Evolutionary conservation across 1,139 yeast genomes (phyloP).

Genomic region (Nakaseomyces kungkrabaensis): DNA sequence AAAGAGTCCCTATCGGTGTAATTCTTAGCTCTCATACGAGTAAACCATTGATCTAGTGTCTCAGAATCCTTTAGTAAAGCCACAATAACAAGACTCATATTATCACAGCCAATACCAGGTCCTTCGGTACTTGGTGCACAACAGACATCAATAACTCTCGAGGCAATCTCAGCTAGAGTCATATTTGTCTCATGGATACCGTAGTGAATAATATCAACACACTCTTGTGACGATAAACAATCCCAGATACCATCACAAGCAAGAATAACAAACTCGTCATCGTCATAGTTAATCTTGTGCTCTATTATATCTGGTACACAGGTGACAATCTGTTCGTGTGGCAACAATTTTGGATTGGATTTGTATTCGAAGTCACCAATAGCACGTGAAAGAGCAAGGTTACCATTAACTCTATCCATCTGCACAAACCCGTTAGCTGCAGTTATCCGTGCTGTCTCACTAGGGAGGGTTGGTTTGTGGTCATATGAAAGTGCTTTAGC

Average conservation of each 20-base stretch:
- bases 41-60: conserved; percentile 80
- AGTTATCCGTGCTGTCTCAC: conserved; percentile 84
- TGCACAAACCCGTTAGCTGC: conserved; percentile 98
- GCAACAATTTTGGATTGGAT: conserved; percentile 65
- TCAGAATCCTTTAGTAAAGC: conserved; percentile 67
- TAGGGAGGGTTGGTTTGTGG: conserved; percentile 92
- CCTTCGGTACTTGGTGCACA: conserved; percentile 91
- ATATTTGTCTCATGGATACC: conserved; percentile 63
- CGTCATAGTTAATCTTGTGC: conserved; percentile 51
- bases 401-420: conserved; percentile 94
- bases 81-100: conserved; percentile 89
- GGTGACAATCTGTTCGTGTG: conserved; percentile 94
- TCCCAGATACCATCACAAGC: conserved; percentile 99
- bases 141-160: conserved; percentile 87
- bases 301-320: conserved; percentile 85
- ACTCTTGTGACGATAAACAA: conserved; percentile 87
- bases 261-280: conserved; percentile 81
- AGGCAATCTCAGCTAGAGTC: conserved; percentile 64
- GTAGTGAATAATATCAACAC: conserved; percentile 86
- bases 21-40: conserved; percentile 50
- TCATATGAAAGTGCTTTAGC: conserved; percentile 91
- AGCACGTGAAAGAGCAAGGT: conserved; percentile 89
- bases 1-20: conserved; percentile 41
- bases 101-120: conserved; percentile 95
- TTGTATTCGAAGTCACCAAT: conserved; percentile 96